Base-by-base conservation (phyloP, 768 basidiomycete species). In the Holtermanniella nyarrowii region DNA sequence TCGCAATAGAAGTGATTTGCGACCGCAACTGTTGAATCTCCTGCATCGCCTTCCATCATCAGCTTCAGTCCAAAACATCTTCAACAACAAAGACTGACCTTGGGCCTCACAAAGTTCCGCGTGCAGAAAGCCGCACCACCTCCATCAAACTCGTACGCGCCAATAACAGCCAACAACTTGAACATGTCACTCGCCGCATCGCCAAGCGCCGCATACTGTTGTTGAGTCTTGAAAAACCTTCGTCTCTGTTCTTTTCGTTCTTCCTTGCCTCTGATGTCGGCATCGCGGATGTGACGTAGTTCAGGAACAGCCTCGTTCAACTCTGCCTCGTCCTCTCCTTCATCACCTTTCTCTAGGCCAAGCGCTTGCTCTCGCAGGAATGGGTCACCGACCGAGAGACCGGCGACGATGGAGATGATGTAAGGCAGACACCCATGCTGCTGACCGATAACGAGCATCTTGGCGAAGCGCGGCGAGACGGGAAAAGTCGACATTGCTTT, bases 21-120 rank as follows among this genome's bases (percentile, higher is more conserved):
- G 81, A 78, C 27, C 90, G 81, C 3, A 99, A 77, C 68, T 97
- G 96, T 71, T 91, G 95, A 27, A 95, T 93, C 74, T 99, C 95
- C 72, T 95, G 87, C 91, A 99, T 97, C 0, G 89, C 87, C 91
- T 96, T 52, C 4, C 44, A 3, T 13, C 27, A 10, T 26, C 20
- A 24, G 41, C 23, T 45, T 5, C 63, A 25, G 57, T 13, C 24
- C 40, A 27, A 23, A 27, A 46, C 3, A 42, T 45, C 26, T 46
- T 16, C 4, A 26, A 47, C 45, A 12, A 40, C 46, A 43, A 11
- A 16, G 18, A 56, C 75, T 27, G 62, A 89, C 91, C 78, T 96
- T 97, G 0, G 78, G 78, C 55, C 89, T 77, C 20, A 97, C 84
- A 60, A 95, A 99, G 70, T 97, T 88, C 37, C 86, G 81, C 11